These are phyloP conservation scores for Helicostylum pulchrum DNA, from an alignment of 192 early-diverging fungal species.

Conservation along the genomic window DNA sequence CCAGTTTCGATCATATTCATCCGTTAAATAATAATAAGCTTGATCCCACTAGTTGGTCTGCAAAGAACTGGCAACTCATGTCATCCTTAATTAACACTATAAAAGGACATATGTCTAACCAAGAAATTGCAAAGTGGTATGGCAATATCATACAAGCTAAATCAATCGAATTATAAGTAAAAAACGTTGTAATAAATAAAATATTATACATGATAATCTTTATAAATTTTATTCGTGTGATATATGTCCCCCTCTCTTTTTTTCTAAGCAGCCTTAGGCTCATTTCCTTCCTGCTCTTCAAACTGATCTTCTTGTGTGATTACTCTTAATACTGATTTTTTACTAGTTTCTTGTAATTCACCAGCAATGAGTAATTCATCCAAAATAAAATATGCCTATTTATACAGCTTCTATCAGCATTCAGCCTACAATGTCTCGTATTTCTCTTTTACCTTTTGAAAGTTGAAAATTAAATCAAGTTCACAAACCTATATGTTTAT, in stretches of 20 bases:
- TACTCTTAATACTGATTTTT: slow-evolving; percentile 69
- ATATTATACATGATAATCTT: no score
- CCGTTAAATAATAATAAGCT: no score
- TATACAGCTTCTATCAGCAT: not conserved
- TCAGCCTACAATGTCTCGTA: not conserved
- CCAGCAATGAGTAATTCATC: slow-evolving; percentile 89
- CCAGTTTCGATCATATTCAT: no score
- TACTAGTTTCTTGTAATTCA: slow-evolving; percentile 94
- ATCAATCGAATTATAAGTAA: no score
- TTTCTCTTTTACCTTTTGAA: slow-evolving; percentile 60
- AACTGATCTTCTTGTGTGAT: slow-evolving; percentile 74
- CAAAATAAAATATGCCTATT: slow-evolving; percentile 76
- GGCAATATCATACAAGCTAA: no score
- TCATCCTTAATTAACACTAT: no score
- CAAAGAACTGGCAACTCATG: no score
- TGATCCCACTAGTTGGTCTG: no score
- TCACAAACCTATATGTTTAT: slow-evolving; percentile 69
- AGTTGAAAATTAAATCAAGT: slow-evolving; percentile 97
- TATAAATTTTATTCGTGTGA: no score
- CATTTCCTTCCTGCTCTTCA: slow-evolving; percentile 70
- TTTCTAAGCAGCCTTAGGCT: slow-evolving; percentile 57
- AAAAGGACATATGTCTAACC: no score
- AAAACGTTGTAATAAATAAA: no score
- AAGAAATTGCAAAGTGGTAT: no score
- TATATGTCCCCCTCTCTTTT: not conserved